These are phyloP conservation scores for Calonectria naviculata DNA, from an alignment of 2,329 filamentous ascomycete genomes.

Conservation along the genomic window DNA sequence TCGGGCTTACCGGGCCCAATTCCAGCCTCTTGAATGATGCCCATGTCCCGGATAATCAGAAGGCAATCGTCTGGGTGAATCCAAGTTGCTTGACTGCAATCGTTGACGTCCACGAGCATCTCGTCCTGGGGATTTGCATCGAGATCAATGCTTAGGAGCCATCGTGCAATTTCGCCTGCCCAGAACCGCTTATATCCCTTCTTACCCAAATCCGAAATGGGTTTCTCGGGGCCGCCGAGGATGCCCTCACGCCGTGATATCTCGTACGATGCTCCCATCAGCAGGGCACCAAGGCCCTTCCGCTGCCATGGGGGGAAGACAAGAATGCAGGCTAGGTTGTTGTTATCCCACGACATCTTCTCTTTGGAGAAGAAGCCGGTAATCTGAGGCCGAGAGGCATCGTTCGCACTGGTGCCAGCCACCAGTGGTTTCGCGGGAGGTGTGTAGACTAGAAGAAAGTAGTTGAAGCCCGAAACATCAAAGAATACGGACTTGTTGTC, in stretches of 20 bases:
- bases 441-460: slow-evolving; percentile 89
- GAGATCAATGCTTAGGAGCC: slow-evolving; percentile 61
- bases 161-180: slow-evolving; percentile 85
- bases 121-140: slow-evolving; percentile 45
- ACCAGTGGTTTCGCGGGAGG: slow-evolving; percentile 45
- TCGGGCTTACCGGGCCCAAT: slow-evolving; percentile 54
- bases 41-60: slow-evolving; percentile 82
- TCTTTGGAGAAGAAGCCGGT: slow-evolving; percentile 99
- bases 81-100: slow-evolving; percentile 82
- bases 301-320: slow-evolving; percentile 97
- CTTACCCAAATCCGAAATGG: slow-evolving; percentile 85
- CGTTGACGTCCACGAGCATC: slow-evolving; percentile 71
- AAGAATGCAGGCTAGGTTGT: slow-evolving; percentile 96
- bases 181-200: slow-evolving; percentile 89
- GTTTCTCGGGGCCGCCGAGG: slow-evolving; percentile 93
- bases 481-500: slow-evolving; percentile 99
- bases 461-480: slow-evolving; percentile 93
- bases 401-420: slow-evolving; percentile 16
- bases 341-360: slow-evolving; percentile 98
- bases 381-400: slow-evolving; percentile 61
- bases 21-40: slow-evolving; percentile 70
- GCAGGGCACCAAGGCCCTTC: slow-evolving; percentile 85
- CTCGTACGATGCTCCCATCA: slow-evolving; percentile 95
- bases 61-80: slow-evolving; percentile 89
- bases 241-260: slow-evolving; percentile 85